Conservation (phyloP, 257 asterid genomes). For the Ilex asprella region DNA sequence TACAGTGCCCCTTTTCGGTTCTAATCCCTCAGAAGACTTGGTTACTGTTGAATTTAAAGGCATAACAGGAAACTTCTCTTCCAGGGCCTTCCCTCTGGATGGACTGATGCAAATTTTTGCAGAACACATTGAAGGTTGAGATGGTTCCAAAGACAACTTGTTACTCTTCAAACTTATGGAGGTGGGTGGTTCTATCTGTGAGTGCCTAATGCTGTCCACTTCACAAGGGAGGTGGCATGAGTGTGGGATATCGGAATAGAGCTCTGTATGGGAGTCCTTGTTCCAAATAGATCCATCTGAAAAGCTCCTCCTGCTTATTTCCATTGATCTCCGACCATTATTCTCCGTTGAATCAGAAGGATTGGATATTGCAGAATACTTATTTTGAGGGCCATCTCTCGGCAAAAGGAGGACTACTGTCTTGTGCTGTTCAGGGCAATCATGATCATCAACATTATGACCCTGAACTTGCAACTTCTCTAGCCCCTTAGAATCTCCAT, state of each 20-base stretch:
- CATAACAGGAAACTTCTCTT: constrained; percentile 21
- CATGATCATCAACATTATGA: constrained; percentile 16
- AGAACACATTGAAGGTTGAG: constrained; percentile 12
- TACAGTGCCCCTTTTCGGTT: constrained; percentile 13
- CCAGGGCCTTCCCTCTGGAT: constrained; percentile 23
- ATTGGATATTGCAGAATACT: neutral
- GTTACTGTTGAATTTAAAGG: constrained; percentile 14
- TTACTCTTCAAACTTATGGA: constrained; percentile 9
- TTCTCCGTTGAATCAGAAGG: constrained; percentile 16
- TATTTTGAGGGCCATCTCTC: constrained; percentile 19
- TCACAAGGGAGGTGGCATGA: constrained; percentile 17
- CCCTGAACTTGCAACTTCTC: constrained; percentile 9
- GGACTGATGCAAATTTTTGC: constrained; percentile 25
- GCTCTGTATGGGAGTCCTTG: constrained; percentile 8
- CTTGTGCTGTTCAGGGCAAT: constrained; percentile 14
- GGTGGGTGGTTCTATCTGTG: constrained; percentile 14
- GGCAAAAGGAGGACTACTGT: constrained; percentile 9
- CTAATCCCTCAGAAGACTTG: constrained; percentile 18
- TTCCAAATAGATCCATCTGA: constrained; percentile 12
- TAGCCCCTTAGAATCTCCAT: constrained; percentile 16
- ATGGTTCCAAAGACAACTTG: constrained; percentile 16
- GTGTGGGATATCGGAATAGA: constrained; percentile 14
- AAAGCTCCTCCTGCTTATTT: constrained; percentile 19
- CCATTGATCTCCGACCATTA: constrained; percentile 9
- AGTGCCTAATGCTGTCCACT: constrained; percentile 4